These are phyloP conservation scores for Pythium utonaiense DNA, from an alignment of 352 stramenopile species.

Conservation along the genomic window DNA sequence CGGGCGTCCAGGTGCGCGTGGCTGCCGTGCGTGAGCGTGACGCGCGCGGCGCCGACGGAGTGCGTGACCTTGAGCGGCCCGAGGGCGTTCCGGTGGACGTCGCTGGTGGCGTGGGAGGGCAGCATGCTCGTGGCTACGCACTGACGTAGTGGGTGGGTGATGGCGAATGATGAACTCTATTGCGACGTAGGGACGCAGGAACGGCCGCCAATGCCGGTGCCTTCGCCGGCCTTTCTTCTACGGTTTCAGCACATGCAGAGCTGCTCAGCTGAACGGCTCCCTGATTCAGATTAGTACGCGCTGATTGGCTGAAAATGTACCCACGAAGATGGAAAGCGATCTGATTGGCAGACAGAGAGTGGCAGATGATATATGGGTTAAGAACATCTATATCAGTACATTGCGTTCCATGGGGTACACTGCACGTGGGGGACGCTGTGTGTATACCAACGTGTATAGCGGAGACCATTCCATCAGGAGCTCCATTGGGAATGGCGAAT, in stretches of 20 bases:
- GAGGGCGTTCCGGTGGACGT: neutral
- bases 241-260: conserved; percentile 1
- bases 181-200: neutral
- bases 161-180: neutral
- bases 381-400: neutral
- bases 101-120: neutral
- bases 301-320: conserved; percentile 11
- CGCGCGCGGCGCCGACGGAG: neutral
- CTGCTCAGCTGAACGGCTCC: conserved; percentile 12
- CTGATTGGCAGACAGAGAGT: conserved; percentile 13
- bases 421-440: neutral
- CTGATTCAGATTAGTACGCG: neutral
- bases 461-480: no score
- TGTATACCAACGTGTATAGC: neutral
- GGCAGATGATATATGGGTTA: neutral
- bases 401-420: neutral
- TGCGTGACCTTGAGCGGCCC: neutral
- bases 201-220: neutral
- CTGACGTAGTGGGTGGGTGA: neutral
- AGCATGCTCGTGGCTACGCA: neutral
- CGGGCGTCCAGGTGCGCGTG: neutral
- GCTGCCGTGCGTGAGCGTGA: neutral
- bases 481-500: neutral
- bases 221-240: conserved; percentile 1
- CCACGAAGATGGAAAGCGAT: neutral